Conservation (phyloP, 805 yeast species). For the Kazachstania taianensis region DNA sequence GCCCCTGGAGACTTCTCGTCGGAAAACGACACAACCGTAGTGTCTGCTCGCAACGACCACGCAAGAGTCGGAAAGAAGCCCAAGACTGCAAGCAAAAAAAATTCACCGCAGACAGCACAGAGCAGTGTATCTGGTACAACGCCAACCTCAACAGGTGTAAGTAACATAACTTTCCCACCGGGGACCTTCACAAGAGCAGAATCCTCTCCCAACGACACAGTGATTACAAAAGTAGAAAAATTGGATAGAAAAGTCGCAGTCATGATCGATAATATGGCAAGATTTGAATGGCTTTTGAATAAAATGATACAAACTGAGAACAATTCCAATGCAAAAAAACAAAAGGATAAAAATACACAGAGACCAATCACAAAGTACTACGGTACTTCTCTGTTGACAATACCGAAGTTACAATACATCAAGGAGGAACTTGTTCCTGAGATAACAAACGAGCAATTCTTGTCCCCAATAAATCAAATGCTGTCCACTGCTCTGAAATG, state of each 20-base stretch:
- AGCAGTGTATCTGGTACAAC: not conserved
- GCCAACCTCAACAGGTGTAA: not conserved
- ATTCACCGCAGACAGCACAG: not conserved
- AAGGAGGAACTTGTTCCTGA: conserved; percentile 10
- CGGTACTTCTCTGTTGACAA: conserved; percentile 15
- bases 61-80: not conserved
- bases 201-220: too few species aligned
- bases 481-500: conserved; percentile 17
- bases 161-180: not conserved
- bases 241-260: conserved; percentile 18
- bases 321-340: not conserved
- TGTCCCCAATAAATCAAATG: conserved; percentile 15
- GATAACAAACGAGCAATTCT: conserved; percentile 7
- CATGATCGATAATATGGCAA: conserved; percentile 16
- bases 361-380: conserved; percentile 13
- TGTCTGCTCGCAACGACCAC: not conserved
- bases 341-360: not conserved
- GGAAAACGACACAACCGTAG: not conserved
- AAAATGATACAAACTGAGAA: conserved; percentile 9
- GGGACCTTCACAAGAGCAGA: too few species aligned
- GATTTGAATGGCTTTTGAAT: conserved; percentile 15
- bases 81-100: not conserved
- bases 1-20: too few species aligned
- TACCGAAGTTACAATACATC: conserved; percentile 18
- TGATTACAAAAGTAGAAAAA: conserved; percentile 10